A percentile compares a stretch with the other conserved stretches of the same genome.
Evolutionary conservation across 2,329 filamentous ascomycete genomes (phyloP).

Genomic region (Pestalotiopsis sp.): DNA sequence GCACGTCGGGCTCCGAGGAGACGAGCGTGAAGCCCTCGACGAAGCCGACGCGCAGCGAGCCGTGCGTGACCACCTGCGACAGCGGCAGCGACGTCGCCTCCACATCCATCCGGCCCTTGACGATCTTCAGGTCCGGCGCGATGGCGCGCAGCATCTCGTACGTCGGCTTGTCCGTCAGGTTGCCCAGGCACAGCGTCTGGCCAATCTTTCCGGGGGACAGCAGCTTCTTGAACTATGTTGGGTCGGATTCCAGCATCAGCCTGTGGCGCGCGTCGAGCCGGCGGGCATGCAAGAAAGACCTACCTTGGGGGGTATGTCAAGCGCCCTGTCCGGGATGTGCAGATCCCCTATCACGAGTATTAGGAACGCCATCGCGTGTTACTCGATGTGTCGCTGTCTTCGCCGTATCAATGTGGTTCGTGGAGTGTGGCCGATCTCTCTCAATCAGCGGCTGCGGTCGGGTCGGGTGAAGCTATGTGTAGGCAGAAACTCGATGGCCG

Average conservation of each 20-base stretch:
- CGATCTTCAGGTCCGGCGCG: conserved; percentile 72
- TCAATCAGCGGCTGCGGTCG: background rate
- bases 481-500: conserved; percentile 4
- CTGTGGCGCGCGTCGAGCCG: background rate
- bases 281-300: conserved; percentile 9
- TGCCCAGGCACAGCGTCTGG: conserved; percentile 79
- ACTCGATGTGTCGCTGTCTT: conserved; percentile 12
- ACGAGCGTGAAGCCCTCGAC: conserved; percentile 71
- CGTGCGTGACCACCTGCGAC: conserved; percentile 68
- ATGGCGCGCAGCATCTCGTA: conserved; percentile 80
- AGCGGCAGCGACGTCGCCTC: conserved; percentile 68
- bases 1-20: conserved; percentile 66
- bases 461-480: background rate
- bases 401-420: conserved; percentile 11
- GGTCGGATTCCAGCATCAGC: conserved; percentile 15
- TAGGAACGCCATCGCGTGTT: conserved; percentile 75
- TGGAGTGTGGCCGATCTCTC: background rate
- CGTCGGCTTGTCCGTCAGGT: conserved; percentile 77
- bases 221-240: conserved; percentile 76
- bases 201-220: conserved; percentile 82
- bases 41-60: conserved; percentile 67
- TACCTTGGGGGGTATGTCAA: conserved; percentile 91
- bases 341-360: conserved; percentile 92
- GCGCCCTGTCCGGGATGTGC: conserved; percentile 89
- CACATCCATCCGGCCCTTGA: conserved; percentile 68